These are phyloP conservation scores for Stephania japonica DNA, from an alignment of 164 flowering plant species.

Conservation along the genomic window DNA sequence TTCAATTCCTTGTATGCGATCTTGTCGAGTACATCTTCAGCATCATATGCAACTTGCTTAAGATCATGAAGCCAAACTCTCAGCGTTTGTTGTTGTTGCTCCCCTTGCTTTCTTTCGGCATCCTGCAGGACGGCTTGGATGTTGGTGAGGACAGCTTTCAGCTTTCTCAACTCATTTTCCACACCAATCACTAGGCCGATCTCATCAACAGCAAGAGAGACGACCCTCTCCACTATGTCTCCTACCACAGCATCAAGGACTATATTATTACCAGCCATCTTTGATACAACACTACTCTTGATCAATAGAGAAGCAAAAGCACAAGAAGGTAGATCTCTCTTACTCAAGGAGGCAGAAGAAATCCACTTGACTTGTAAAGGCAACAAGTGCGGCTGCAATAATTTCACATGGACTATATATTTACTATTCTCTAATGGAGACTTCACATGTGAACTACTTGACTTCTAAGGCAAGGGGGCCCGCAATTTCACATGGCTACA, in stretches of 20 bases:
- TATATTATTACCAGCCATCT: no score
- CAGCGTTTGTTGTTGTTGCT: neutral
- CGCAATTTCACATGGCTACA: no score
- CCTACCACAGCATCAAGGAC: neutral
- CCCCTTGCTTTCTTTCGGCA: neutral
- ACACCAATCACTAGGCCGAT: neutral
- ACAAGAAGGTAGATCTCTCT: no score
- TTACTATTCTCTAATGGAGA: no score
- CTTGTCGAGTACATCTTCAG: neutral
- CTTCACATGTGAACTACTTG: no score
- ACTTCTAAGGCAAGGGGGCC: no score
- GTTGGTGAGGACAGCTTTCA: neutral
- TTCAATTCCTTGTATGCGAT: neutral
- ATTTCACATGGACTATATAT: no score
- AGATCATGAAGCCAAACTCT: neutral
- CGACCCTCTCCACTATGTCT: neutral
- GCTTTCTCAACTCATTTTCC: neutral
- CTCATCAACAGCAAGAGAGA: neutral
- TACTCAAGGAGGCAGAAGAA: no score
- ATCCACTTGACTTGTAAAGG: no score
- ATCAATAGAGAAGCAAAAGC: neutral
- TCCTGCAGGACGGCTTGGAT: neutral
- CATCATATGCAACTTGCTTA: neutral
- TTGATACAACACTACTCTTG: neutral
- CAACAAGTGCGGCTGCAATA: no score